phyloP scores from a whole-genome alignment of 1,284 basidiomycete species.

The Ustilago lituana region DNA sequence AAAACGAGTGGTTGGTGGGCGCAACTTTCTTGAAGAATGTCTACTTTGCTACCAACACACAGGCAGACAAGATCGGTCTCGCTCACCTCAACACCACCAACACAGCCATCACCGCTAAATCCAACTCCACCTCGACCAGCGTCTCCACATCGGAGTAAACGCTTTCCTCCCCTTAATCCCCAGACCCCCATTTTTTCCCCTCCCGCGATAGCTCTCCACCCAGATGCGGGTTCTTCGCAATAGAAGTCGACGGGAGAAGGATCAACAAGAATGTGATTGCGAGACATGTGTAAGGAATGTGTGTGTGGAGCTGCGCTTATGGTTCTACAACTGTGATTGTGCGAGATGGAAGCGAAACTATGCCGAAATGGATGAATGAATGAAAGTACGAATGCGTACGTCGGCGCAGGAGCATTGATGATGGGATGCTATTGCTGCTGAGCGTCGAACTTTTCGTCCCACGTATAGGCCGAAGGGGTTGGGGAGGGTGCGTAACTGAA shows the following conservation, averaged over 20 bases:
- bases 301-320: too few species aligned
- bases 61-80: slow-evolving; percentile 76
- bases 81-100: slow-evolving; percentile 68
- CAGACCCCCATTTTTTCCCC: too few species aligned
- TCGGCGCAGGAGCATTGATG: too few species aligned
- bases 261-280: too few species aligned
- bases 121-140: neutral
- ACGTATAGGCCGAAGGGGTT: neutral
- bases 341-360: neutral
- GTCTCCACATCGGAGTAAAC: neutral
- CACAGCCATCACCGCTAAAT: slow-evolving; percentile 7
- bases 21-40: slow-evolving; percentile 67
- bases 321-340: too few species aligned
- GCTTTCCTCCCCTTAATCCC: too few species aligned
- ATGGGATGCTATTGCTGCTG: too few species aligned
- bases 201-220: too few species aligned
- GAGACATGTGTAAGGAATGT: too few species aligned
- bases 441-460: slow-evolving; percentile 8
- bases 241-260: too few species aligned
- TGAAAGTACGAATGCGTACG: too few species aligned
- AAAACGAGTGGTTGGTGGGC: slow-evolving; percentile 76
- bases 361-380: neutral
- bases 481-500: slow-evolving; percentile 8
- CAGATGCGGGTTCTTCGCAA: too few species aligned
- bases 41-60: slow-evolving; percentile 76